Evolutionary conservation across 805 yeast genomes (phyloP).

Genomic region (Priceomyces haplophilus): DNA sequence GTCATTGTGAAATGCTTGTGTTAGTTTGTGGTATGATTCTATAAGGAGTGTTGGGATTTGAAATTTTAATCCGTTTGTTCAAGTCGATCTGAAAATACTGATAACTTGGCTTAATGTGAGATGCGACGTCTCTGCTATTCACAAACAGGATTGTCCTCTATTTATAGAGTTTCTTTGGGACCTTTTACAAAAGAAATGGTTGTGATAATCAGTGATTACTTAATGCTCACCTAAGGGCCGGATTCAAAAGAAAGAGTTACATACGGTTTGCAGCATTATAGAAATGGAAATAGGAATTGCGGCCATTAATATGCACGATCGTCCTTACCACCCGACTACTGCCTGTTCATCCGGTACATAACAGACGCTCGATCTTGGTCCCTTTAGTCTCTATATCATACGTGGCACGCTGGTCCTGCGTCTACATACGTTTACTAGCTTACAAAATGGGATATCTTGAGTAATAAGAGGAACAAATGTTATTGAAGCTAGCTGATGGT

Average conservation of each 20-base stretch:
- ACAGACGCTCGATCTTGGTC: too few species aligned
- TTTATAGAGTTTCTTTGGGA: neutral
- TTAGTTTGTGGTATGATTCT: neutral
- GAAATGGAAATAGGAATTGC: neutral
- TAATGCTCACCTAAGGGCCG: neutral
- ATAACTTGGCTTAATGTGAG: too few species aligned
- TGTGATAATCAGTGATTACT: neutral
- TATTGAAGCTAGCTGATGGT: too few species aligned
- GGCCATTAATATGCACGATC: neutral
- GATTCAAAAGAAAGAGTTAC: constrained; percentile 1
- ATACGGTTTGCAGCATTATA: constrained; percentile 1
- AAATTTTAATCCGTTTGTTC: too few species aligned
- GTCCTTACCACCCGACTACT: neutral
- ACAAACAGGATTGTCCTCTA: neutral
- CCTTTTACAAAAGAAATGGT: neutral
- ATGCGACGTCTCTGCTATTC: neutral
- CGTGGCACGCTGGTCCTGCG: too few species aligned
- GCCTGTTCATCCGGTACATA: too few species aligned
- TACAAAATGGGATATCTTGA: too few species aligned
- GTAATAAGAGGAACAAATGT: too few species aligned
- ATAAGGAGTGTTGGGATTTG: neutral
- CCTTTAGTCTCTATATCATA: too few species aligned
- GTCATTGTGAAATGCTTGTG: constrained; percentile 23
- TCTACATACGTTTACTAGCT: too few species aligned
- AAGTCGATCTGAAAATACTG: too few species aligned